Evolutionary conservation across 2,329 filamentous ascomycete genomes (phyloP).

Genomic region (Neofusicoccum kwambonambiense): DNA sequence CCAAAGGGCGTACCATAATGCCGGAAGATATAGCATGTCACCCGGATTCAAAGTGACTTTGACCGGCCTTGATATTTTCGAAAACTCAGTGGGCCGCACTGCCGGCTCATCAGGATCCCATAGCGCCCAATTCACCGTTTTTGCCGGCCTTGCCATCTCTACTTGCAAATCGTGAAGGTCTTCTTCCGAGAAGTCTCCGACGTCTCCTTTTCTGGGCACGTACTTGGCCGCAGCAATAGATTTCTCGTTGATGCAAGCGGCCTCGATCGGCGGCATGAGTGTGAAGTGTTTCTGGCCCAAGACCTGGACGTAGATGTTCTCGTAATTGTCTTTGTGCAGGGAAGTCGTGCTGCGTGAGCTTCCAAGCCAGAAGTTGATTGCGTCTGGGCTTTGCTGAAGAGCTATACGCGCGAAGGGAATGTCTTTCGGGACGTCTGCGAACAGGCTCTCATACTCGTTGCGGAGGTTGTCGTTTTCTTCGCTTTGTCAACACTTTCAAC

Average conservation of each 20-base stretch:
- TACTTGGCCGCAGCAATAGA: slow-evolving; percentile 61
- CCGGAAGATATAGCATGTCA: slow-evolving; percentile 79
- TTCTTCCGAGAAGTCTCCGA: slow-evolving; percentile 2
- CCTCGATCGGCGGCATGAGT: slow-evolving; percentile 68
- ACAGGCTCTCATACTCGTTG: slow-evolving; percentile 66
- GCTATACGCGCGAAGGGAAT: slow-evolving; percentile 74
- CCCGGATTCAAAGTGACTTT: slow-evolving; percentile 68
- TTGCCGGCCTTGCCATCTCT: slow-evolving; percentile 33
- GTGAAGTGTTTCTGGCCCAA: slow-evolving; percentile 72
- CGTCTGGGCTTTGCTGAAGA: slow-evolving; percentile 65
- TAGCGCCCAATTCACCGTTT: slow-evolving; percentile 64
- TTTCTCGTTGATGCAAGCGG: slow-evolving; percentile 67
- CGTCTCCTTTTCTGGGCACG: slow-evolving; percentile 21
- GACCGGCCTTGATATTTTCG: slow-evolving; percentile 58
- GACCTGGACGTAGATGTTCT: slow-evolving; percentile 80
- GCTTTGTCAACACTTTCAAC: neutral
- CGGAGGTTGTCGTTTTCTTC: slow-evolving; percentile 78
- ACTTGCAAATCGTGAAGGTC: slow-evolving; percentile 28
- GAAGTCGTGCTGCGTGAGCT: slow-evolving; percentile 66
- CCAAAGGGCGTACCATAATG: slow-evolving; percentile 71
- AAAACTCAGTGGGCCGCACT: slow-evolving; percentile 56
- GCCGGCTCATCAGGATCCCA: slow-evolving; percentile 70
- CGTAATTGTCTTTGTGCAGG: slow-evolving; percentile 79
- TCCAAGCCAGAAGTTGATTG: slow-evolving; percentile 81
- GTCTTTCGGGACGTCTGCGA: slow-evolving; percentile 60